Evolutionary conservation across 441 rosid genomes (phyloP).

Genomic region (Euphorbia schlechtendalii): DNA sequence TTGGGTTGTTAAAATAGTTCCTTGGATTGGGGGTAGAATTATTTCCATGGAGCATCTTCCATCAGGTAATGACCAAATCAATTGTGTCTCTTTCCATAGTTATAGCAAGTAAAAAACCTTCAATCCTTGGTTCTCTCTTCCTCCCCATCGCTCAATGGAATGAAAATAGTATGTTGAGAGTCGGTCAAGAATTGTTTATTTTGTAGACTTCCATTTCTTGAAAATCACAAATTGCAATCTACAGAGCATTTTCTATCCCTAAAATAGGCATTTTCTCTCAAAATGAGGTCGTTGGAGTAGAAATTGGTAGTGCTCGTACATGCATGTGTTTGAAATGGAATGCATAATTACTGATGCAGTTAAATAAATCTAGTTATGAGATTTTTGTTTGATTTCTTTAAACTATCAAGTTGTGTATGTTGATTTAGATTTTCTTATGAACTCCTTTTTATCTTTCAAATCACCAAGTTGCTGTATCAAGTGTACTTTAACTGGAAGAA

Average conservation of each 20-base stretch:
- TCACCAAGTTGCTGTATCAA: background rate
- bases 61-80: constrained; percentile 47
- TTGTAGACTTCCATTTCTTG: background rate
- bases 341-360: background rate
- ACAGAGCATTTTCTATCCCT: background rate
- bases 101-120: background rate
- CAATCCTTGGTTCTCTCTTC: background rate
- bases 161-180: too few species aligned
- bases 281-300: background rate
- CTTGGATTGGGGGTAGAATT: constrained; percentile 96
- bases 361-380: background rate
- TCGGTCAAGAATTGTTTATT: too few species aligned
- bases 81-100: background rate
- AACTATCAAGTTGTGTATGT: background rate
- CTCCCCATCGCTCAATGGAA: background rate
- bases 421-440: background rate
- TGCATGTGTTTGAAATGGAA: background rate
- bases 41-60: constrained; percentile 87
- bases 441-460: background rate
- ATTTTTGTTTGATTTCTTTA: background rate
- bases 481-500: background rate
- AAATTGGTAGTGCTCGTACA: background rate
- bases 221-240: background rate
- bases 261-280: background rate
- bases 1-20: constrained; percentile 72